A percentile compares a stretch with the other conserved stretches of the same genome.
These are phyloP conservation scores for Blastobotrys apis DNA, from an alignment of 1,139 yeast species.

Conservation along the genomic window DNA sequence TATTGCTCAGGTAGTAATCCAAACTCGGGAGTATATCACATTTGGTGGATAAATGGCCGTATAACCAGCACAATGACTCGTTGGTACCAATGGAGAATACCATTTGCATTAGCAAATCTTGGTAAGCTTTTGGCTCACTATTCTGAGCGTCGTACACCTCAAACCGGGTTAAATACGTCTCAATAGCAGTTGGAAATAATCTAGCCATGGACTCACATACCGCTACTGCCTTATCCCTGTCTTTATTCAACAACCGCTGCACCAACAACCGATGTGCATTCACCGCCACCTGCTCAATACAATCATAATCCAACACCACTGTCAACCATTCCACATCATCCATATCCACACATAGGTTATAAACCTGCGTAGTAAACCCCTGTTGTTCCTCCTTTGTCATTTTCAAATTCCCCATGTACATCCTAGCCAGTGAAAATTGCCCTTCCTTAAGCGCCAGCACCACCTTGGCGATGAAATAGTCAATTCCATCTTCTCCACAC, in stretches of 20 bases:
- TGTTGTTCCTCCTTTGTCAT: neutral
- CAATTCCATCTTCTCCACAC: neutral
- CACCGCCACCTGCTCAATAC: conserved; percentile 2
- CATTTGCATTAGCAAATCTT: conserved; percentile 1
- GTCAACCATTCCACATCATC: neutral
- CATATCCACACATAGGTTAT: conserved; percentile 5
- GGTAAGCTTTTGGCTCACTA: neutral
- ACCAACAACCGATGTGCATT: conserved; percentile 3
- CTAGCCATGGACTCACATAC: neutral
- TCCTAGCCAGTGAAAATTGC: neutral
- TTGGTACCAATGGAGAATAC: neutral
- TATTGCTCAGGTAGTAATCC: neutral
- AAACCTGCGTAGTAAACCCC: neutral
- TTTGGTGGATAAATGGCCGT: neutral
- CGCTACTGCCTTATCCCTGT: neutral
- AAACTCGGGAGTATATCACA: conserved; percentile 5
- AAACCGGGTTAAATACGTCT: conserved; percentile 1
- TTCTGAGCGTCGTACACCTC: neutral
- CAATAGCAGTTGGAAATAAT: neutral
- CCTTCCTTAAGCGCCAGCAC: neutral
- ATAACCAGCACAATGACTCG: conserved; percentile 1
- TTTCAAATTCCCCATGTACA: neutral
- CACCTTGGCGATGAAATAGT: conserved; percentile 3
- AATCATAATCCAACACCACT: neutral
- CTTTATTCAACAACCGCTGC: neutral